Conservation (phyloP, 2,329 filamentous ascomycete genomes). For the Bipolaris zeicola region DNA sequence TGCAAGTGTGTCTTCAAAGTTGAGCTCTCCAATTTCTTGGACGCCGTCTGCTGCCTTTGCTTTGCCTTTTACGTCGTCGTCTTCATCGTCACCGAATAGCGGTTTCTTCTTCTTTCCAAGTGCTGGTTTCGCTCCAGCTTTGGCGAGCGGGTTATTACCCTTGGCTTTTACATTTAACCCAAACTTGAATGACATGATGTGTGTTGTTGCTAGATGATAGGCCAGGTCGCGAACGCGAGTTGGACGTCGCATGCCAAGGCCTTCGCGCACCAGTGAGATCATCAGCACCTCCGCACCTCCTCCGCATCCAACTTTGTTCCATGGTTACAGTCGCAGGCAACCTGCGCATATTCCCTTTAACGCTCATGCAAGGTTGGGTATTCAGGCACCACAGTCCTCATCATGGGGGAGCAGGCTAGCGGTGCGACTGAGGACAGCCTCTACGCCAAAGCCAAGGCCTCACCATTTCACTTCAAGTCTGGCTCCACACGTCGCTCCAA, state of each 20-base stretch:
- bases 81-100: constrained; percentile 60
- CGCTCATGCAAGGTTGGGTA: constrained; percentile 25
- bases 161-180: constrained; percentile 69
- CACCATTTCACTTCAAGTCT: constrained; percentile 50
- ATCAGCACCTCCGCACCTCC: constrained; percentile 31
- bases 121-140: constrained; percentile 25
- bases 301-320: constrained; percentile 22
- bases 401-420: constrained; percentile 40
- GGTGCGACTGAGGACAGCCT: constrained; percentile 22
- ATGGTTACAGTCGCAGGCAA: neutral
- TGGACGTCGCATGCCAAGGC: constrained; percentile 27
- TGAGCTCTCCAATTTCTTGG: constrained; percentile 63
- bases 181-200: constrained; percentile 54
- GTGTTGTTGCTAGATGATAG: constrained; percentile 10
- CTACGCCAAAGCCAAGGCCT: constrained; percentile 35
- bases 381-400: constrained; percentile 18
- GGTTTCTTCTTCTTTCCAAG: constrained; percentile 39
- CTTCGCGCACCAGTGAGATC: constrained; percentile 34
- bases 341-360: neutral
- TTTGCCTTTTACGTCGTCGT: constrained; percentile 55
- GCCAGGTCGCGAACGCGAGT: constrained; percentile 1
- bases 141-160: constrained; percentile 24
- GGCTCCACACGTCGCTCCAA: constrained; percentile 28
- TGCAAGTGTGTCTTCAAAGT: constrained; percentile 60
- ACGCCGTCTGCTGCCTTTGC: constrained; percentile 47